phyloP scores from a whole-genome alignment of 768 basidiomycete species.

The Leccinum subtestaceum region DNA sequence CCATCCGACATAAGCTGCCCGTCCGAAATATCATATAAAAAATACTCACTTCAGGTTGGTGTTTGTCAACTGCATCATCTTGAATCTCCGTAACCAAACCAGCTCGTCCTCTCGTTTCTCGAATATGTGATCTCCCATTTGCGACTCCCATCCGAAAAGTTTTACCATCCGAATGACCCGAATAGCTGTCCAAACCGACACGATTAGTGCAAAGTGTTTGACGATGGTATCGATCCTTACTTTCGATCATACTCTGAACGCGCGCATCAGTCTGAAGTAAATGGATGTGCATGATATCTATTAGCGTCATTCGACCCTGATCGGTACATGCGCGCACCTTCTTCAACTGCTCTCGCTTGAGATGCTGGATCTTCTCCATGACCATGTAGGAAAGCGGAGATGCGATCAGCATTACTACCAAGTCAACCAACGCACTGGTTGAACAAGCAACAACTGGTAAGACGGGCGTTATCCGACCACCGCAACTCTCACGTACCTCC shows the following conservation, averaged over 20 bases:
- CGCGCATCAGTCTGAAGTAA: neutral
- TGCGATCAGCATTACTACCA: neutral
- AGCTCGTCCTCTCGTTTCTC: conserved; percentile 3
- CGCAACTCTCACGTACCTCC: neutral
- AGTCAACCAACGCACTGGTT: neutral
- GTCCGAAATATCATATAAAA: neutral
- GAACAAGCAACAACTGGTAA: neutral
- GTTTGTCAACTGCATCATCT: neutral
- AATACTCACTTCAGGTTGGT: neutral
- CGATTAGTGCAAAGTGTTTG: neutral
- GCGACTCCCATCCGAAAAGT: conserved; percentile 5
- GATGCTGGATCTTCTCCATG: neutral
- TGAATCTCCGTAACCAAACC: neutral
- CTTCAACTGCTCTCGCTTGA: conserved; percentile 1
- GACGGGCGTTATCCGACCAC: no score
- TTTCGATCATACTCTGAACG: neutral
- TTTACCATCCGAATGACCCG: conserved; percentile 3
- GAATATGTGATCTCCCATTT: neutral
- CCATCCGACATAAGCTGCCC: neutral
- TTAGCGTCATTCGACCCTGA: neutral
- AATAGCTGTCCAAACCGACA: neutral
- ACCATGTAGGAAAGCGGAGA: neutral
- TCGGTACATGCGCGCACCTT: neutral
- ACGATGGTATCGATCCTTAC: neutral
- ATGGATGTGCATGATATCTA: neutral